Evolutionary conservation across 495 filamentous ascomycete genomes (phyloP), one percentile per base, ranked within the genome.

Genomic region (Polyplosphaeria fusca): DNA sequence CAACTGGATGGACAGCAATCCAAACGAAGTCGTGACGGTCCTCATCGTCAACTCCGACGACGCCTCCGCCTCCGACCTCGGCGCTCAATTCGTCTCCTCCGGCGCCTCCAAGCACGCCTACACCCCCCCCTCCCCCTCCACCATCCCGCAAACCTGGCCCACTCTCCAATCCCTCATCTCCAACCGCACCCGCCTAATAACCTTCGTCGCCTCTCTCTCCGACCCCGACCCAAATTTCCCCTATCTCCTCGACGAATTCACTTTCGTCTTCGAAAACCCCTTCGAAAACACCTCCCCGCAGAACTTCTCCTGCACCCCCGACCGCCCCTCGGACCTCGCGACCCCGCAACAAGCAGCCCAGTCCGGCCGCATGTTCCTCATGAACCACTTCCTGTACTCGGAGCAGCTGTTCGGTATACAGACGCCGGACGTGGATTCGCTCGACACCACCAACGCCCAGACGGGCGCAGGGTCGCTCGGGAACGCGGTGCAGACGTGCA

Each of bases 241-340:
- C 12, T 73, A 68, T 57, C 66, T 74, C 26, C 56, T 74, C 60
- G 58, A 73, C 60, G 68, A 74, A 49, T 74, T 70, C 49, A 64
- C 54, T 22, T 70, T 63, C 65, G 58, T 74, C 41, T 74, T 73
- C 62, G 71, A 74, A 51, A 73, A 68, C 47, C 32, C 44, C 44
- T 74, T 68, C 64, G 60, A 71, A 22, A 69, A 61, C 49, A 59
- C 54, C 11, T 25, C 30, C 4, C 63, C 66, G 5, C 45, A 60
- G 5, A 52, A 66, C 50, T 72, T 67, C 65, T 49, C 51, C 24
- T 74, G 71, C 56, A 52, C 35, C n/a, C 58, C 67, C 14, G 44
- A 63, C 46, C 54, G 71, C 4, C 71, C 71, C 2, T 50, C 64
- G 11, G 27, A 52, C 13, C 48, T 68, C 14, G 52, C 25, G 5